Evolutionary conservation across 2,329 filamentous ascomycete genomes (phyloP).

Genomic region (Fusarium annulatum): DNA sequence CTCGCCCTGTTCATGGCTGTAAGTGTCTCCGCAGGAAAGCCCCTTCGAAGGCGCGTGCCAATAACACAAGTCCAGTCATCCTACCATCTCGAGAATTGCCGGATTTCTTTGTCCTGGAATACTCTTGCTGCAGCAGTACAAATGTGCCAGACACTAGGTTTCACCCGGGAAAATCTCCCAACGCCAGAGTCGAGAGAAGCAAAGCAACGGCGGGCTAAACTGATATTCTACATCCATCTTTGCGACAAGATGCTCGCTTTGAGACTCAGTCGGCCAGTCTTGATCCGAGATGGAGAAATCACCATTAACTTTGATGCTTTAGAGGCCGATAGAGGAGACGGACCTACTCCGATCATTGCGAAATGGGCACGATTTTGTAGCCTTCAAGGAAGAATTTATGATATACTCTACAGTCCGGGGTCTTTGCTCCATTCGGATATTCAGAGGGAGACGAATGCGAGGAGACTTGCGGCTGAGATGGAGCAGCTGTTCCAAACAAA

Average conservation of each 20-base stretch:
- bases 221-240: neutral
- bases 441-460: neutral
- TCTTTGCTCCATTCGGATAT: neutral
- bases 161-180: neutral
- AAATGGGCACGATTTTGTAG: neutral
- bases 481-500: neutral
- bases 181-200: neutral
- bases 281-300: conserved; percentile 3
- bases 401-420: neutral
- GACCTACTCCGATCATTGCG: neutral
- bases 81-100: neutral
- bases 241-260: conserved; percentile 14
- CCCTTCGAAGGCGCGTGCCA: accelerated
- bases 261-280: neutral
- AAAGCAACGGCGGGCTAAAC: neutral
- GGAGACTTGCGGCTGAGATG: neutral
- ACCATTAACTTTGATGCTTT: neutral
- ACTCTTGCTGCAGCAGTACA: neutral
- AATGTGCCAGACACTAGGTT: conserved; percentile 5
- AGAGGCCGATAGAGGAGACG: neutral
- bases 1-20: conserved; percentile 4
- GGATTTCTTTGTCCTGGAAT: conserved; percentile 8
- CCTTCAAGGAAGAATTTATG: neutral
- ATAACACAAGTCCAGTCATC: neutral
- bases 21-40: neutral